Percentiles rank a stretch among this genome's conserved stretches.
Evolutionary conservation across 2,329 filamentous ascomycete genomes (phyloP).

Genomic region (Aspergillus ustus): DNA sequence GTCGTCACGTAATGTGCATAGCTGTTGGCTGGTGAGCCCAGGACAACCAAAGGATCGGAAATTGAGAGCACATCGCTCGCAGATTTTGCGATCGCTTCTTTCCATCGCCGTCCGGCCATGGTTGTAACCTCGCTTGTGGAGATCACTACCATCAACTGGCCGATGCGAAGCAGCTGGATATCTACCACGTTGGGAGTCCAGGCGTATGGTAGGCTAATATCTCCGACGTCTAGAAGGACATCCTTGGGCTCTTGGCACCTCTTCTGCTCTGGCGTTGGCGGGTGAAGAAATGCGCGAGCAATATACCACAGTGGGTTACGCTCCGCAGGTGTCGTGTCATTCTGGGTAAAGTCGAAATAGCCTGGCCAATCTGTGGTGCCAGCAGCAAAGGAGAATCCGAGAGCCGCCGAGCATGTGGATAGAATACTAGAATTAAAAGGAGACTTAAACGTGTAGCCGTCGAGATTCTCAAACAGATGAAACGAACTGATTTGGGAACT

Average conservation of each 20-base stretch:
- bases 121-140: constrained; percentile 88
- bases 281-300: constrained; percentile 73
- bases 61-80: constrained; percentile 58
- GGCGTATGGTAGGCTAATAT: constrained; percentile 74
- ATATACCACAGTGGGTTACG: constrained; percentile 79
- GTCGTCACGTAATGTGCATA: constrained; percentile 85
- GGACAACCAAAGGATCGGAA: constrained; percentile 70
- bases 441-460: constrained; percentile 72
- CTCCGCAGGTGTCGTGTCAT: constrained; percentile 71
- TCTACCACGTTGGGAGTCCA: constrained; percentile 95
- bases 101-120: constrained; percentile 90
- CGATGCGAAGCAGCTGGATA: constrained; percentile 81
- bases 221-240: constrained; percentile 85
- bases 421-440: constrained; percentile 66
- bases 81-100: constrained; percentile 66
- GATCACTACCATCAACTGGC: constrained; percentile 81
- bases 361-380: constrained; percentile 92
- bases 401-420: constrained; percentile 79
- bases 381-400: constrained; percentile 91
- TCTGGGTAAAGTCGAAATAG: constrained; percentile 91
- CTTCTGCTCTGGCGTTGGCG: constrained; percentile 70
- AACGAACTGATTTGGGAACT: constrained; percentile 76
- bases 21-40: constrained; percentile 87
- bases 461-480: constrained; percentile 84
- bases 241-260: constrained; percentile 81